Evolutionary conservation across 2,329 filamentous ascomycete species (phyloP), one percentile per base, ranked within the genome.

Genomic region (Xylariaceae sp.): DNA sequence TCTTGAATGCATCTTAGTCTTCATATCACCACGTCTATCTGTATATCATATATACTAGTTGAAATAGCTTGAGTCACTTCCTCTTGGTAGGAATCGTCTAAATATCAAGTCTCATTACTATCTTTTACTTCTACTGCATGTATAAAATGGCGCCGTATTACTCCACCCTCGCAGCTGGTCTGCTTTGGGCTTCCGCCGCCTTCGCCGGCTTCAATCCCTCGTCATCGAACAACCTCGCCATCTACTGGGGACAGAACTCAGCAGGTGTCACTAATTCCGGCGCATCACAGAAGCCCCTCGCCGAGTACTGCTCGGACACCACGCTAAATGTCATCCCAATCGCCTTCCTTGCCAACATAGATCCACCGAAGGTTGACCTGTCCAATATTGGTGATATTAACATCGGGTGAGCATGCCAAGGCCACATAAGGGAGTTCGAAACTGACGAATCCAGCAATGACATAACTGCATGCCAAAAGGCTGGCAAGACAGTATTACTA

Each of bases 401-500:
- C 20, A 54, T 61, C 23, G 46, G 59, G 56, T 51, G 63, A 46
- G 32, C 32, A 21, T 37, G 23, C 23, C 23, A 9, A 26, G 9
- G 23, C 23, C 23, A n/a, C 7, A 9, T 7, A 12, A 7, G n/a
- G 7, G 32, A 41, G 29, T 18, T 10, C 20, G 3, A 21, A 26
- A 14, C 46, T 48, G 19, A 49, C 47, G 41, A 14, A 40, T 21
- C 12, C 16, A 20, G 10, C 16, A 21, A 70, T 20, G 79, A 82
- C 53, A 81, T 82, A 56, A 68, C 74, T 43, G 60, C 77, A 6
- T 91, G 88, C 71, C 88, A 91, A 70, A 63, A 72, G 14, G 74
- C 84, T 54, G 81, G 81, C 59, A 91, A 90, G 73, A 89, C 86
- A 2, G 85, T 91, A 57, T 69, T 90, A 45, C 77, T 91, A 12